Evolutionary conservation across 2,329 filamentous ascomycete species (phyloP).

Genomic region (Raffaelea deltoideospora): DNA sequence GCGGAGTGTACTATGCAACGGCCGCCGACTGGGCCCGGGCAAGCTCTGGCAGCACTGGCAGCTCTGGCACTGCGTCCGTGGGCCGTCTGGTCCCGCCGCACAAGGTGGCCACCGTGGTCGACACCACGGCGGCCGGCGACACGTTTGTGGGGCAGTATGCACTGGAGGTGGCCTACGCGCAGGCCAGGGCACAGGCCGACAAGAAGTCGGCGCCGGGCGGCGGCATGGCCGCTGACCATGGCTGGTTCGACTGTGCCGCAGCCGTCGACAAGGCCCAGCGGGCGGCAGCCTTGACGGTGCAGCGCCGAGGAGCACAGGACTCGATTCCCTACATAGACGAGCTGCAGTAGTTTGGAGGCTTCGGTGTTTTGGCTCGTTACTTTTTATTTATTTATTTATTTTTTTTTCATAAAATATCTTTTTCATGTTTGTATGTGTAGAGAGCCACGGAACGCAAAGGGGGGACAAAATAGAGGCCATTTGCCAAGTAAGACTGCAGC

Average conservation of each 20-base stretch:
- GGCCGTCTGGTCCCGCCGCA: constrained; percentile 43
- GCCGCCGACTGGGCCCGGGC: constrained; percentile 16
- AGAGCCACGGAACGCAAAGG: no score
- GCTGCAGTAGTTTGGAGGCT: constrained; percentile 11
- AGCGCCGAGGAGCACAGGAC: constrained; percentile 48
- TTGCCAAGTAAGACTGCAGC: no score
- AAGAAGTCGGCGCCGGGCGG: no score
- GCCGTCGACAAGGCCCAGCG: constrained; percentile 46
- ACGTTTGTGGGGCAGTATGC: constrained; percentile 88
- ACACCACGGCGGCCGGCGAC: constrained; percentile 88
- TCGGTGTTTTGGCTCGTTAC: background rate
- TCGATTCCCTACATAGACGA: constrained; percentile 51
- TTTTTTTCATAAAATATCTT: background rate
- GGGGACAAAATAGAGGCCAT: no score
- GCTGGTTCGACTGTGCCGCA: constrained; percentile 42
- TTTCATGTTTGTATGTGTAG: no score
- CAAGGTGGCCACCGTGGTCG: constrained; percentile 57
- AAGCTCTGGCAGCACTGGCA: no score
- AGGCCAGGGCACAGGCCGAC: constrained; percentile 11
- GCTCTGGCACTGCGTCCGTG: no score
- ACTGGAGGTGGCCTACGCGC: constrained; percentile 45
- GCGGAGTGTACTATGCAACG: constrained; percentile 57
- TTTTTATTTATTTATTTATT: background rate
- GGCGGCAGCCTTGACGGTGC: constrained; percentile 51
- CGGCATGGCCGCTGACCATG: no score